These are phyloP conservation scores for Didymella keratinophila DNA, from an alignment of 2,329 filamentous ascomycete species.

Conservation along the genomic window DNA sequence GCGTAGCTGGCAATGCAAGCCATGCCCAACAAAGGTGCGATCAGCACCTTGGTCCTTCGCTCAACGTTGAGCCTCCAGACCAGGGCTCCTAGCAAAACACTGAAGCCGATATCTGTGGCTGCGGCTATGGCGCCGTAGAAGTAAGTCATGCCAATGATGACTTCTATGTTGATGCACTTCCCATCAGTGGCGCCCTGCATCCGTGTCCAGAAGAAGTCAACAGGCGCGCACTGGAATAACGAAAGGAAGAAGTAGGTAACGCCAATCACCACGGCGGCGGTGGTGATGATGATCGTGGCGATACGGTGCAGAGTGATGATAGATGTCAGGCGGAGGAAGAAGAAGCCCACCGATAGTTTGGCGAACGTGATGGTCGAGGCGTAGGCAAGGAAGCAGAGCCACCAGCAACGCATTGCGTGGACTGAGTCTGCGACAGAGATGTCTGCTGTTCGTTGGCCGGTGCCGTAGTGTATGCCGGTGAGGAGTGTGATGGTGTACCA, in stretches of 20 bases:
- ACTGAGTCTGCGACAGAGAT: constrained; percentile 19
- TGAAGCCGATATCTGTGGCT: constrained; percentile 26
- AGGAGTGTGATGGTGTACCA: constrained; percentile 25
- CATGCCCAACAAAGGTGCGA: constrained; percentile 20
- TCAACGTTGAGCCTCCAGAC: constrained; percentile 64
- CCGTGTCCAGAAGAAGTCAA: constrained; percentile 57
- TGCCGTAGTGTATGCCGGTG: constrained; percentile 25
- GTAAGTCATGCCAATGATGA: constrained; percentile 61
- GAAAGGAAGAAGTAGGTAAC: constrained; percentile 58
- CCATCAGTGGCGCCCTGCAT: constrained; percentile 33
- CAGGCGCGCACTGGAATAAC: constrained; percentile 59
- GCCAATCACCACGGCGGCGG: constrained; percentile 52
- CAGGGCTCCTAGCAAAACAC: constrained; percentile 50
- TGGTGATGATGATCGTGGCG: constrained; percentile 55
- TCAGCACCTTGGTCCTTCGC: constrained; percentile 20
- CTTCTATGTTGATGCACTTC: constrained; percentile 51
- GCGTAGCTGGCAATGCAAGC: constrained; percentile 29
- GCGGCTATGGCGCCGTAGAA: constrained; percentile 21
- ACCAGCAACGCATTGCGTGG: constrained; percentile 29
- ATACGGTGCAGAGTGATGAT: constrained; percentile 52
- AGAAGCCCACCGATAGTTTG: constrained; percentile 59
- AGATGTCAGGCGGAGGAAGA: constrained; percentile 58
- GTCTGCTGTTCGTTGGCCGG: constrained; percentile 19
- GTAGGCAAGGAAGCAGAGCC: constrained; percentile 24
- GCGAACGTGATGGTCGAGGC: constrained; percentile 21